Percentiles rank a stretch among this genome's conserved stretches.
Evolutionary conservation across 345 rosid genomes (phyloP).

Genomic region (Populus ilicifolia): DNA sequence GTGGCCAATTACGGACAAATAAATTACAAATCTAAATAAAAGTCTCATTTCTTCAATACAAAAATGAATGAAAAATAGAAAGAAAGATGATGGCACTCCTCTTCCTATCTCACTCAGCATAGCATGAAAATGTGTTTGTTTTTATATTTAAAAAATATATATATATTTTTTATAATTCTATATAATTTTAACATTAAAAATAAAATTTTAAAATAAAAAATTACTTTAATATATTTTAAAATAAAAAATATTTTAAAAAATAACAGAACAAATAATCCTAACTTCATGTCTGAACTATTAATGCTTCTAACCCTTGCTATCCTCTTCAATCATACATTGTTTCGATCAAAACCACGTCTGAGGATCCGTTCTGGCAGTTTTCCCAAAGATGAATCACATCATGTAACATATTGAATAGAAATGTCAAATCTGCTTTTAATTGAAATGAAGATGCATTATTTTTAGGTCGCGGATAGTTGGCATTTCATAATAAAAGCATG

Average conservation of each 20-base stretch:
- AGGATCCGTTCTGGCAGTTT: not conserved
- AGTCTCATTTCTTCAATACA: too few species aligned
- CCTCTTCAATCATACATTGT: not conserved
- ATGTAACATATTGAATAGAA: not conserved
- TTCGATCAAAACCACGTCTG: not conserved
- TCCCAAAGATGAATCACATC: not conserved
- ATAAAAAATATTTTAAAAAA: too few species aligned
- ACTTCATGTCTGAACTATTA: not conserved
- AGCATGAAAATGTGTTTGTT: too few species aligned
- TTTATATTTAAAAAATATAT: too few species aligned
- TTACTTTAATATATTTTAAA: too few species aligned
- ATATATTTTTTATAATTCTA: too few species aligned
- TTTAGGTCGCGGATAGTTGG: not conserved
- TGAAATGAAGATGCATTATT: not conserved
- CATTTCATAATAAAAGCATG: not conserved
- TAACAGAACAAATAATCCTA: not conserved
- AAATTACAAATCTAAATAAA: too few species aligned
- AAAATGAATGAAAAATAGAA: too few species aligned
- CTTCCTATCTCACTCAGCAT: too few species aligned
- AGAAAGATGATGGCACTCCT: too few species aligned
- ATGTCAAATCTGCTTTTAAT: not conserved
- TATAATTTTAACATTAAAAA: too few species aligned
- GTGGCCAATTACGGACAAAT: fast-evolving
- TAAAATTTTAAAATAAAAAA: too few species aligned
- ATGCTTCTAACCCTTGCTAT: not conserved